Evolutionary conservation across 2,329 filamentous ascomycete genomes (phyloP), one percentile per base, ranked within the genome.

Genomic region (Venturia pyrina): DNA sequence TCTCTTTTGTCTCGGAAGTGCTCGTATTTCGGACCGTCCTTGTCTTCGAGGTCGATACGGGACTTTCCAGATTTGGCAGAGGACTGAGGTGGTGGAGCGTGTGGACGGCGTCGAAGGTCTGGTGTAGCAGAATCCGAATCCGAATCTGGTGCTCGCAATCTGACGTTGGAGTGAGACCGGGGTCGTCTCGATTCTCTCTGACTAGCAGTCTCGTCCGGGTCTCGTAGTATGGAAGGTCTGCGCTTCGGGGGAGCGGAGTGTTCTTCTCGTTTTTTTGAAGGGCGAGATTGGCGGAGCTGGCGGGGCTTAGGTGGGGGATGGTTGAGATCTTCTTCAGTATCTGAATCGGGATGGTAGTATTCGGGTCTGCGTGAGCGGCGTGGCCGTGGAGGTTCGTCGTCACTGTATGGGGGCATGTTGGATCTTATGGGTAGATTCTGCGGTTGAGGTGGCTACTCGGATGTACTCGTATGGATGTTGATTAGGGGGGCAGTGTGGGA

Each of bases 1-100:
- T 75, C 72, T 50, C 74, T 69, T 68, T 71, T 71, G 41, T 74
- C 71, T 34, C 74, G 66, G 68, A 76, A 76, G 48, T 71, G 67
- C 46, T 69, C 69, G 53, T 76, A 69, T 44, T 67, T 67, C 24
- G 68, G 68, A 41, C 71, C 64, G 66, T 70, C 71, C 68, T 75
- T 76, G 40, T 69, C 65, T 68, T 76, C 74, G 57, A 74, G 68
- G 65, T 76, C 74, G 10, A 57, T 50, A 17, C 53, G 60, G 2
- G 43, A 1, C 11, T 24, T 43, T n/a, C 11, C n/a, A 24, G 66
- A 24, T 57, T 40, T 66, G 28, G 21, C 21, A 0, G 46, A 21
- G 17, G 53, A 40, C 24, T 21, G 32, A 6, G 28, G 17, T 43
- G 32, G 64, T 59, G 32, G 21, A 48, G 11, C 28, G 64, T 40